Base-by-base conservation (phyloP, 805 yeast genomes). In the Starmerella khaoyaiensis region DNA sequence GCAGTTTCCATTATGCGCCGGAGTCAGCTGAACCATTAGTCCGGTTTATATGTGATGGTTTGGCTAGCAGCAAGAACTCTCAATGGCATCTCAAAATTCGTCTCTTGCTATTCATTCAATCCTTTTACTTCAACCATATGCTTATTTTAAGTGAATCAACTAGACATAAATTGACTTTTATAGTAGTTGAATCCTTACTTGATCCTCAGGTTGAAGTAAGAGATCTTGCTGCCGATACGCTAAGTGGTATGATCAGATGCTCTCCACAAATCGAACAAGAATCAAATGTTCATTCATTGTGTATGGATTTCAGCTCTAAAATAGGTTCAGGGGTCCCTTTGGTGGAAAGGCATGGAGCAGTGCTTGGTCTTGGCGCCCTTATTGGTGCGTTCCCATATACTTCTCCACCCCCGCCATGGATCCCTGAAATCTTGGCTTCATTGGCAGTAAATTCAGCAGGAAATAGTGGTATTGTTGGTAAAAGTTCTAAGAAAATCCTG, bases 371-470 rank as follows among this genome's bases (percentile, higher is more conserved):
- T 2, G 94, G 96, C 7, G 81, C 96, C 0, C 61, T 87, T 29
- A 72, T 90, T 1, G 74, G 76, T 32, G 96, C 97, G 0, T 90
- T 79, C 59, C 87, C 97, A 2, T 90, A 84, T 51, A 62, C 67
- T 2, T 78, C 94, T 1, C 98, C 98, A 0, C 86, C 94, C 2
- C 97, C 98, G 1, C 37, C 47, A 20, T 90, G 96, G 96, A 67
- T 87, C 15, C 96, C 97, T 0, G 60, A 63, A 7, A 70, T 80
- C 12, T 63, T 87, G 45, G 67, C 79, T 1, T 62, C 70, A 1
- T 59, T 90, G 41, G 84, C 94, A 0, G 71, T 69, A 19, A 75
- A 74, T 54, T 76, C 83, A 3, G 67, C 77, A 3, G 72, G 79
- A 12, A 69, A 79, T 16, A 76, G 76, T 14, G 96, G 96, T 6